Evolutionary conservation across 2,329 filamentous ascomycete genomes (phyloP).

Genomic region (Ophiostoma populinum): DNA sequence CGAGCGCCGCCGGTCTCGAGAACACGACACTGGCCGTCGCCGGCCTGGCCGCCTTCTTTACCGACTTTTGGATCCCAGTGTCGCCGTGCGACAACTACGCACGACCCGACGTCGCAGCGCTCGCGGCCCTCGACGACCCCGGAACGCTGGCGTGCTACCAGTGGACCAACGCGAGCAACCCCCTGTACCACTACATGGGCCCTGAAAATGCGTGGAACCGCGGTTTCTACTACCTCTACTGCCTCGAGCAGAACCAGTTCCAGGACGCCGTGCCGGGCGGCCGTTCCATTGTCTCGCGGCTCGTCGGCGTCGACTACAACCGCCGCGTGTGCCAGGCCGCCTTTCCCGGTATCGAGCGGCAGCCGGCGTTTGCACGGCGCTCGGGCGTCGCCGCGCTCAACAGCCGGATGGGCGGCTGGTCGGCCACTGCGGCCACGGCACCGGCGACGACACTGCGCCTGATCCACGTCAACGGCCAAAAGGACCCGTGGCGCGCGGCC

Average conservation of each 20-base stretch:
- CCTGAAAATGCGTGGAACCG: conserved; percentile 26
- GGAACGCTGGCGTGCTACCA: too few species aligned
- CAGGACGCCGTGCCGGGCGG: conserved; percentile 27
- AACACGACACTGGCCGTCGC: too few species aligned
- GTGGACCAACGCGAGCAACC: conserved; percentile 26
- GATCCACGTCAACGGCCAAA: conserved; percentile 23
- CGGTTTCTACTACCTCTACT: conserved; percentile 39
- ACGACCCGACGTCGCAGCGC: too few species aligned
- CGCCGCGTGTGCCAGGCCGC: conserved; percentile 26
- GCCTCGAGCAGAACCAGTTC: conserved; percentile 30
- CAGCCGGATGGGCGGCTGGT: conserved; percentile 24
- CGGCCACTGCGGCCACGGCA: conserved; percentile 12
- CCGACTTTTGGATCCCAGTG: too few species aligned
- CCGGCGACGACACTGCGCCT: conserved; percentile 20
- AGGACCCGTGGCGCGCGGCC: conserved; percentile 24
- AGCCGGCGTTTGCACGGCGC: conserved; percentile 18
- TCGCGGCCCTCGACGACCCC: too few species aligned
- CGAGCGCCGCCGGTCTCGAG: too few species aligned
- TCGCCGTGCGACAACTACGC: too few species aligned
- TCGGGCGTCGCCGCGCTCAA: conserved; percentile 19
- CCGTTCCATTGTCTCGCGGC: conserved; percentile 23
- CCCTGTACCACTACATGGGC: conserved; percentile 20
- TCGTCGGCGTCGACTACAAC: conserved; percentile 22
- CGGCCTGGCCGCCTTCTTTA: too few species aligned
- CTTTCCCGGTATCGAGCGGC: conserved; percentile 22